phyloP scores from a whole-genome alignment of 23 red algal species.

The Pyropia haitanensis region DNA sequence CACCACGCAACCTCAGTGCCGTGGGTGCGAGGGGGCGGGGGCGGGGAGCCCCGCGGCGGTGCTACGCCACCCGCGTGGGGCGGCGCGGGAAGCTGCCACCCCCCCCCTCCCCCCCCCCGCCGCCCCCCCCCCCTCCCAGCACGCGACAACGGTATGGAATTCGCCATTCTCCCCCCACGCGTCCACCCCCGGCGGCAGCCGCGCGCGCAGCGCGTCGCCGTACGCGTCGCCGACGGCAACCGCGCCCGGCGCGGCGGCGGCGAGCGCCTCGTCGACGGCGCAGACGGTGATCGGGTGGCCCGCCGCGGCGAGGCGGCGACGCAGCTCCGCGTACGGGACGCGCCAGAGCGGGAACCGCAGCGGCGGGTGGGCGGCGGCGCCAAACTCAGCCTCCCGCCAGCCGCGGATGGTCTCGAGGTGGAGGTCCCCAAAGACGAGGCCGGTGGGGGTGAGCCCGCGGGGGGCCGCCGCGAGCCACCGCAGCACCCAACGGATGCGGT shows the following conservation, averaged over 20 bases:
- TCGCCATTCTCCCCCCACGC: conserved; percentile 67
- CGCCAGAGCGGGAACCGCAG: conserved; percentile 38
- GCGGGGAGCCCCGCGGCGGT: too few species aligned
- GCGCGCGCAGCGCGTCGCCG: conserved; percentile 10
- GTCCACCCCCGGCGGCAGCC: conserved; percentile 20
- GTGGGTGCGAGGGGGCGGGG: too few species aligned
- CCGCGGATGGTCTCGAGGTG: conserved; percentile 32
- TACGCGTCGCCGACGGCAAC: conserved; percentile 38
- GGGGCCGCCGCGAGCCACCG: neutral
- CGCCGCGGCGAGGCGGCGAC: conserved; percentile 16
- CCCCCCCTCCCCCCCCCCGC: too few species aligned
- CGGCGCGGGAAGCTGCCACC: too few species aligned
- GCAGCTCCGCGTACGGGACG: conserved; percentile 17
- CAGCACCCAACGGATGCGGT: neutral
- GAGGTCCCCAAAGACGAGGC: conserved; percentile 59
- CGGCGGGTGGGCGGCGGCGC: neutral
- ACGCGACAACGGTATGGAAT: conserved; percentile 55
- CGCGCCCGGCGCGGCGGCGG: neutral
- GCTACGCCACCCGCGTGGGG: too few species aligned
- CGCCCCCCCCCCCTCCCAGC: too few species aligned
- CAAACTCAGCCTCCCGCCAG: conserved; percentile 44
- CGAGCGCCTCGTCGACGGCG: conserved; percentile 12
- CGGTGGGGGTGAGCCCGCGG: conserved; percentile 17
- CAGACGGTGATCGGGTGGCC: conserved; percentile 17
- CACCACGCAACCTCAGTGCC: too few species aligned